Evolutionary conservation across 192 early-diverging fungal genomes (phyloP), one percentile per base, ranked within the genome.

Genomic region (Entomortierella parvispora): DNA sequence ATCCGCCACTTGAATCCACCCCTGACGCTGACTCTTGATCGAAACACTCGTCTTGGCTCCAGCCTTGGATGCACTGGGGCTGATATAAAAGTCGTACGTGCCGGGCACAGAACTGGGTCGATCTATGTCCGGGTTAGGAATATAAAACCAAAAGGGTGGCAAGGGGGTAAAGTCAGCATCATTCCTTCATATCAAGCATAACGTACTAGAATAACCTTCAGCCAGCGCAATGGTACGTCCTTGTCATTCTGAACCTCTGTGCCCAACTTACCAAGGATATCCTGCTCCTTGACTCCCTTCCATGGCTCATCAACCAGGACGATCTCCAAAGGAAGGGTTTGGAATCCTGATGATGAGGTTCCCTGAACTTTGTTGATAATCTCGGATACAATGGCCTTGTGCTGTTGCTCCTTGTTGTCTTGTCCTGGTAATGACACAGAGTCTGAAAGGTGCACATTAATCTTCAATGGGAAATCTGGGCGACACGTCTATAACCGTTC

Each of bases 81-180:
- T 34, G 48, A 83, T 71, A 33, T 80, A 83, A 54, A 83, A 60
- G n/a, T 64, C 71, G 42, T 83, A 83, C 47, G 65, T 70, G 28
- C 81, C 81, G 17, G 74, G 74, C 17, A 28, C 18, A 2, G 48
- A 10, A 23, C 65, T 68, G 5, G 65, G 53, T 53, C 12, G 65
- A 68, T 68, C 59, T 58, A 52, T 22, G 44, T 23, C 10, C 25
- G 25, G 11, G 10, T 40, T n/a, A n/a, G n/a, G n/a, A n/a, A n/a
- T n/a, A n/a, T n/a, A 17, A 55, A 33, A 17, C 3, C 8, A 55
- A 28, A 22, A 56, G 12, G 58, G 47, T 25, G 23, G 45, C 33
- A 53, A 2, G 33, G 26, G 42, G 23, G 29, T 47, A n/a, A 60
- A 23, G 37, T 43, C n/a, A 29, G 37, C 22, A 0, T 26, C 10